phyloP scores from a whole-genome alignment of 2,329 filamentous ascomycete genomes.

The Pseudogymnoascus pannorum region DNA sequence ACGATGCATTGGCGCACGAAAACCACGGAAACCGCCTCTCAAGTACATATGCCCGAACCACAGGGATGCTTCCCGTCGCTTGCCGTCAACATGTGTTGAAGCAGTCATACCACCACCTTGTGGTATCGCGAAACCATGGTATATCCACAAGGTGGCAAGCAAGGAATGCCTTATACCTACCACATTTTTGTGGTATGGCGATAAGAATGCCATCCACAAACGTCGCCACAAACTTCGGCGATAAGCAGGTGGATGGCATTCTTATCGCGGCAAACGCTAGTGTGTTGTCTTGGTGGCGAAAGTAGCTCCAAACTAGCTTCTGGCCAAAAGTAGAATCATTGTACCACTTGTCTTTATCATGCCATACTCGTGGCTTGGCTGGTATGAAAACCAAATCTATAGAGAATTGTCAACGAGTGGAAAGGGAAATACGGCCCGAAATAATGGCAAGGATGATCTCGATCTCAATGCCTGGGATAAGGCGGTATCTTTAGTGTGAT shows the following conservation, averaged over 20 bases:
- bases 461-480: background rate
- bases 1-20: background rate
- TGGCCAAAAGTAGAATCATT: background rate
- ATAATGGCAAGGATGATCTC: background rate
- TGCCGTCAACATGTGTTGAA: background rate
- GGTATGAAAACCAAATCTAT: too few species aligned
- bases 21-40: too few species aligned
- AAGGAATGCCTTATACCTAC: background rate
- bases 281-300: background rate
- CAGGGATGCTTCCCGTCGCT: background rate
- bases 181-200: background rate
- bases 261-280: background rate
- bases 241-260: too few species aligned
- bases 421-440: background rate
- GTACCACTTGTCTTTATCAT: background rate
- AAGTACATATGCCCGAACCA: background rate
- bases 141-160: background rate
- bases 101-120: background rate
- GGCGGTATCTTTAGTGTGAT: background rate
- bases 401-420: background rate
- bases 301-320: background rate
- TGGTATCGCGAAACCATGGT: background rate
- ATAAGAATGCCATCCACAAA: background rate
- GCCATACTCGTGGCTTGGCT: too few species aligned
- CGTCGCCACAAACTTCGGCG: background rate